Percentiles rank a stretch among this genome's conserved stretches.
Conservation (phyloP, 2,329 filamentous ascomycete species). For the Pseudogymnoascus sp. region DNA sequence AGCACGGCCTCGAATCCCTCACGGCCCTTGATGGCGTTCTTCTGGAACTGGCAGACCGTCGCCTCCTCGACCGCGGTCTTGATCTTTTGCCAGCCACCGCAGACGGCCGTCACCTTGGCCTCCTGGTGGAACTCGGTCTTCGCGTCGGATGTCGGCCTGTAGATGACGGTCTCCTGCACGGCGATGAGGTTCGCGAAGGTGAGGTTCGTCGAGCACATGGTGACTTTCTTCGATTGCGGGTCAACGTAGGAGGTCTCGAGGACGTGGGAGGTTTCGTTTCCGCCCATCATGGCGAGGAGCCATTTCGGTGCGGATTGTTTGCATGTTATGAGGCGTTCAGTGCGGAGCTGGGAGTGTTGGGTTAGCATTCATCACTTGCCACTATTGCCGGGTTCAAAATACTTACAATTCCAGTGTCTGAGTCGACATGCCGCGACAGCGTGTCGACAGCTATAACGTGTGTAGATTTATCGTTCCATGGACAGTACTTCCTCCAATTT, state of each 20-base stretch:
- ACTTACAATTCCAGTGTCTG: conserved; percentile 59
- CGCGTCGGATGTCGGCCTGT: conserved; percentile 54
- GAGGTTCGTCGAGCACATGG: conserved; percentile 93
- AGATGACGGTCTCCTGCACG: conserved; percentile 88
- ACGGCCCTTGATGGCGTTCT: conserved; percentile 83
- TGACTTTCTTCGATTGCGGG: conserved; percentile 73
- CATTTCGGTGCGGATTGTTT: conserved; percentile 66
- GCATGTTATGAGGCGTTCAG: conserved; percentile 61
- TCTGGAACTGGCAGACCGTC: conserved; percentile 77
- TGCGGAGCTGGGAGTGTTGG: conserved; percentile 47
- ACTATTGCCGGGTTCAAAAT: conserved; percentile 11
- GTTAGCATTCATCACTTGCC: conserved; percentile 12
- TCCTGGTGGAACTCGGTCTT: conserved; percentile 80
- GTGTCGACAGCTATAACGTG: conserved; percentile 97
- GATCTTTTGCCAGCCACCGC: conserved; percentile 94
- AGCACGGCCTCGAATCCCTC: conserved; percentile 95
- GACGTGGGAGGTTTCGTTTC: conserved; percentile 75
- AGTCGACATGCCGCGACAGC: conserved; percentile 62
- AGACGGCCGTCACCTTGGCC: conserved; percentile 86
- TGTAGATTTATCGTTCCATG: conserved; percentile 97
- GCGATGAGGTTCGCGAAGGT: conserved; percentile 86
- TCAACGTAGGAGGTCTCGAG: conserved; percentile 97
- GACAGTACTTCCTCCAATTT: conserved; percentile 98
- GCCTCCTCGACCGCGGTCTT: conserved; percentile 94
- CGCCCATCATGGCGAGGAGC: conserved; percentile 73